Conservation (phyloP, 2,329 filamentous ascomycete genomes). For the Harringtonia lauricola region DNA sequence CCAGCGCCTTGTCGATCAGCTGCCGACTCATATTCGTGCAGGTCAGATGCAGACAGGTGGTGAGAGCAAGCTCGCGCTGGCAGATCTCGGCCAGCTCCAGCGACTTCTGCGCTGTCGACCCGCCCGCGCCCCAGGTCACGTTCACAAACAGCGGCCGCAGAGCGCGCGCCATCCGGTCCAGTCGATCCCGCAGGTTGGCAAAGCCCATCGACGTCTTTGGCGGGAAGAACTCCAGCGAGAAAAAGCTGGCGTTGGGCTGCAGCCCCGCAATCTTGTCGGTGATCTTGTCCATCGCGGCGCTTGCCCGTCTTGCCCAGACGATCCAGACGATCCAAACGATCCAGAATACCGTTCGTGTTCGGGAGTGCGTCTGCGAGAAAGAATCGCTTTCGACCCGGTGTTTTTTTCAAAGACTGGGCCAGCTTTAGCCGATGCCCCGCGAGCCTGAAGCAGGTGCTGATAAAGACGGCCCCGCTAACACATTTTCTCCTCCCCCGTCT, state of each 20-base stretch:
- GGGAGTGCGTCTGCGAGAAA: no score
- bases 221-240: slow-evolving; percentile 98
- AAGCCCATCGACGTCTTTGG: slow-evolving; percentile 88
- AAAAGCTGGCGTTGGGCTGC: slow-evolving; percentile 71
- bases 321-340: no score
- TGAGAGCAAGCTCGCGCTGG: slow-evolving; percentile 82
- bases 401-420: no score
- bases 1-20: slow-evolving; percentile 77
- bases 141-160: slow-evolving; percentile 90
- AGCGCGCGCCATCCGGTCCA: slow-evolving; percentile 89
- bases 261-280: slow-evolving; percentile 91
- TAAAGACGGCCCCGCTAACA: no score
- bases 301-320: no score
- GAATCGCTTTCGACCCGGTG: no score
- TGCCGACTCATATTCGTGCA: slow-evolving; percentile 94
- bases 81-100: slow-evolving; percentile 92
- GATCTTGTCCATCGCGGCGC: slow-evolving; percentile 62
- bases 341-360: no score
- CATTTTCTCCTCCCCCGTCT: no score
- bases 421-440: no score
- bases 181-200: slow-evolving; percentile 73
- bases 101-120: slow-evolving; percentile 81
- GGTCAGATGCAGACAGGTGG: slow-evolving; percentile 90
- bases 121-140: slow-evolving; percentile 95
- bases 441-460: no score